Conservation (phyloP, 2,329 filamentous ascomycete species). For the Cladophialophora bantiana region DNA sequence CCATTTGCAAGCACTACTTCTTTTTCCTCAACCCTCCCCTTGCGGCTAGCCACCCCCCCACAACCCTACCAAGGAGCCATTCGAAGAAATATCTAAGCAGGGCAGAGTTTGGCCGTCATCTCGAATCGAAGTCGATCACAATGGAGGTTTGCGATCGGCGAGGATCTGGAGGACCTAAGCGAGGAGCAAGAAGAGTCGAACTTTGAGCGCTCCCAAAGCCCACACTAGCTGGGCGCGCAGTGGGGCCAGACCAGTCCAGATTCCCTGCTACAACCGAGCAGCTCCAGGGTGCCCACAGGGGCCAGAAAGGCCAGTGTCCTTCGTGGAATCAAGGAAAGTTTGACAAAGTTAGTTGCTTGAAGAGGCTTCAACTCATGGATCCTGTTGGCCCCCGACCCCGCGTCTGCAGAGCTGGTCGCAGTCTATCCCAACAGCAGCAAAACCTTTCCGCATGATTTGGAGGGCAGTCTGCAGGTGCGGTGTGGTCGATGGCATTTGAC, state of each 20-base stretch:
- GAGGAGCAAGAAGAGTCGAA: constrained; percentile 15
- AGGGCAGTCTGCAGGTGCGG: constrained; percentile 4
- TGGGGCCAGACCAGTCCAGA: constrained; percentile 21
- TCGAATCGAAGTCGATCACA: background rate
- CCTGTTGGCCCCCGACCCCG: constrained; percentile 17
- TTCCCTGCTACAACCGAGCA: constrained; percentile 10
- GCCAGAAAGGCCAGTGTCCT: constrained; percentile 1
- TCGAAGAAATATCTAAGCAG: background rate
- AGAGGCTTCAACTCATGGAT: constrained; percentile 10
- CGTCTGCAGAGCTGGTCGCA: constrained; percentile 14
- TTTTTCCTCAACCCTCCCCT: background rate
- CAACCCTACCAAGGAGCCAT: background rate
- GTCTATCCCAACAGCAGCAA: constrained; percentile 24
- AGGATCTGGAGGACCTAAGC: constrained; percentile 21
- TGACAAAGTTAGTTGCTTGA: constrained; percentile 11
- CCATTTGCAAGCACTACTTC: background rate
- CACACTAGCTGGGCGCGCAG: constrained; percentile 6
- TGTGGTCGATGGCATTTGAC: constrained; percentile 4
- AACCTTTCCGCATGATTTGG: background rate
- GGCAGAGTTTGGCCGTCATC: constrained; percentile 7
- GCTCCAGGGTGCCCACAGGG: constrained; percentile 14
- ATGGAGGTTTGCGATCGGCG: constrained; percentile 14
- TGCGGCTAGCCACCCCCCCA: background rate
- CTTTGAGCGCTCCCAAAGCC: constrained; percentile 2
- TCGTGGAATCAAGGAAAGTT: constrained; percentile 17